phyloP scores from a whole-genome alignment of 164 flowering plant genomes.

The Stephania japonica region DNA sequence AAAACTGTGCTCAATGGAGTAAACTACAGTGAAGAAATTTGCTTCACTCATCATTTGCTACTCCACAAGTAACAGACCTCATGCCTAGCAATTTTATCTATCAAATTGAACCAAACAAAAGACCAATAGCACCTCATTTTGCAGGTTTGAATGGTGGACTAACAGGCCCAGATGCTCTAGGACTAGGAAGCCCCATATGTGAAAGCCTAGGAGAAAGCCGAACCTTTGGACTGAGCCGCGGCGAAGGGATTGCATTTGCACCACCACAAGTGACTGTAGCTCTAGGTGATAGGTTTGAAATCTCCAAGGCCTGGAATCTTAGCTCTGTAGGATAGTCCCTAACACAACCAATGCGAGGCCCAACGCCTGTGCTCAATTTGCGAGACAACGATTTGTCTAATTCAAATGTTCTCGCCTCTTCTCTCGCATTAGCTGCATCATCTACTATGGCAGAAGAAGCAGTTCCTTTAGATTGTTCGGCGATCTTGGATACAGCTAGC shows the following conservation, averaged over 20 bases:
- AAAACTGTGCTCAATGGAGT: background rate
- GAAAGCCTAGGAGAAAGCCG: constrained; percentile 73
- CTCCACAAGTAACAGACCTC: background rate
- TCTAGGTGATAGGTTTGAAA: constrained; percentile 65
- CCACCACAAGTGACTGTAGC: constrained; percentile 31
- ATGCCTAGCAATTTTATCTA: no score
- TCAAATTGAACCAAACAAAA: background rate
- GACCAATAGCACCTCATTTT: background rate
- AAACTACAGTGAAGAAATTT: background rate
- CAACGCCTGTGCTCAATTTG: constrained; percentile 78
- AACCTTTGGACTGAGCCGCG: constrained; percentile 66
- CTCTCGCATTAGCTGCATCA: constrained; percentile 12
- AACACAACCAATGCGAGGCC: constrained; percentile 84
- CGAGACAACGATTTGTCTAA: constrained; percentile 45
- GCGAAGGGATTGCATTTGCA: constrained; percentile 69
- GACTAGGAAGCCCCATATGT: constrained; percentile 80
- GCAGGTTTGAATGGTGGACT: background rate
- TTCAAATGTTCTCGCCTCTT: constrained; percentile 15
- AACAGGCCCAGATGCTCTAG: constrained; percentile 17
- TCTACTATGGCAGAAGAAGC: background rate
- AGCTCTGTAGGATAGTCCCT: constrained; percentile 72
- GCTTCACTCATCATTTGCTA: background rate
- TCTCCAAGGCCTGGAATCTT: constrained; percentile 67
- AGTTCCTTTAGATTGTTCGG: background rate
- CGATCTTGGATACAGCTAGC: background rate